phyloP scores from a whole-genome alignment of 805 yeast species.

The Yarrowia sp. region DNA sequence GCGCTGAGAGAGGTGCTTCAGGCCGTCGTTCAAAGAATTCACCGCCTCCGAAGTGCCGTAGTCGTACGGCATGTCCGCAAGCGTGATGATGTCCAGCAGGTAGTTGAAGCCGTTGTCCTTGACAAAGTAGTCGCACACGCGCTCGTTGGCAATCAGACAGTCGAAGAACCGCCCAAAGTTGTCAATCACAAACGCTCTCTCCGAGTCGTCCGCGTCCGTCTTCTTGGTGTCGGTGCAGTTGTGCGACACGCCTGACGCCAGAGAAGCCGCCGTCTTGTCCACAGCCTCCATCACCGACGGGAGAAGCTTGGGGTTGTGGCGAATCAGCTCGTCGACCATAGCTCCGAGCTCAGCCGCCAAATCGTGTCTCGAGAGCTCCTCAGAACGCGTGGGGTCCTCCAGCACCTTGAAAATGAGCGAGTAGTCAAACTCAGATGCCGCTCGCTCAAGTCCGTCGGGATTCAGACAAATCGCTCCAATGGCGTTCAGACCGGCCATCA shows the following conservation, averaged over 20 bases:
- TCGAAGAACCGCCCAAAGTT: slow-evolving; percentile 35
- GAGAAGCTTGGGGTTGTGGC: slow-evolving; percentile 21
- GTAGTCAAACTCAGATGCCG: slow-evolving; percentile 1
- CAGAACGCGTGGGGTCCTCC: slow-evolving; percentile 13
- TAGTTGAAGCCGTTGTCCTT: slow-evolving; percentile 33
- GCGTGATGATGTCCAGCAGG: slow-evolving; percentile 32
- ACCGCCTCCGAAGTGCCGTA: slow-evolving; percentile 33
- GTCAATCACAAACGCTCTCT: slow-evolving; percentile 26
- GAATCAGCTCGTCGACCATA: slow-evolving; percentile 24
- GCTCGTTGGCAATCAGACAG: slow-evolving; percentile 36
- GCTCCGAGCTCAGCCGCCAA: slow-evolving; percentile 15
- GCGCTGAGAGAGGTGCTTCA: slow-evolving; percentile 23
- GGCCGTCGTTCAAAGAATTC: slow-evolving; percentile 29
- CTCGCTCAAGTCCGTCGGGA: slow-evolving; percentile 58
- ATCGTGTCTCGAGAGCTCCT: slow-evolving; percentile 19
- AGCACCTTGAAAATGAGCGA: slow-evolving; percentile 8
- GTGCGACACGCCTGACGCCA: slow-evolving; percentile 29
- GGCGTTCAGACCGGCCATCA: slow-evolving; percentile 65
- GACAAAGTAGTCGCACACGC: slow-evolving; percentile 31
- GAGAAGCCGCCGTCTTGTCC: slow-evolving; percentile 26
- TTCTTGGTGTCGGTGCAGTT: slow-evolving; percentile 26
- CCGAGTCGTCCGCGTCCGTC: slow-evolving; percentile 31
- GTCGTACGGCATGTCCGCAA: slow-evolving; percentile 38
- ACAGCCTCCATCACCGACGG: slow-evolving; percentile 22
- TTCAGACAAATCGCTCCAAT: slow-evolving; percentile 82